Conservation (phyloP, 2,329 filamentous ascomycete species). For the Aspergillus caelatus region DNA sequence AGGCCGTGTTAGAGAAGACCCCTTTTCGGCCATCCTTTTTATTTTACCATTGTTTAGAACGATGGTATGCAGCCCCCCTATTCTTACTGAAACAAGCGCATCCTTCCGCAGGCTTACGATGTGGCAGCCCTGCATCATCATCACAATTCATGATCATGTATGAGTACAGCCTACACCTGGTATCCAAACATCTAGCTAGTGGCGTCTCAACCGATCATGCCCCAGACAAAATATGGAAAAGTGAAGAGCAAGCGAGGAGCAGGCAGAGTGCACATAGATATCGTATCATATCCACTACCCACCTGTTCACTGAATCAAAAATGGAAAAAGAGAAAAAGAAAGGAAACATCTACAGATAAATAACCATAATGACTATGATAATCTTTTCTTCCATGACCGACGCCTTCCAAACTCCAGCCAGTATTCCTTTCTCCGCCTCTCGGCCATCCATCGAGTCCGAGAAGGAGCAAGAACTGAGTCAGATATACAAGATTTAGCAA, state of each 20-base stretch:
- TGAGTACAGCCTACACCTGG: not conserved
- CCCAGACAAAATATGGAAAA: not conserved
- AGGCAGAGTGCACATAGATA: not conserved
- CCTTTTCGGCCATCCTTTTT: not conserved
- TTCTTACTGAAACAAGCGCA: slow-evolving; percentile 1
- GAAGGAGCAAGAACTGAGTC: not conserved
- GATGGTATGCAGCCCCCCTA: not conserved
- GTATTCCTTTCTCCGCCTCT: not conserved
- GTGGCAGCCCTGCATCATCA: not conserved
- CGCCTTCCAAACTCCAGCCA: slow-evolving; percentile 14
- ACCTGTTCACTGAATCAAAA: not conserved
- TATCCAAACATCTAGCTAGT: not conserved
- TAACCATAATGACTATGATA: not conserved
- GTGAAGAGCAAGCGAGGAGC: not conserved
- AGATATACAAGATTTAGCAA: not conserved
- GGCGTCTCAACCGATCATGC: not conserved
- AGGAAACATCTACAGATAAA: not conserved
- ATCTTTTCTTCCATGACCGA: not conserved
- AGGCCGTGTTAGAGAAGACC: not conserved
- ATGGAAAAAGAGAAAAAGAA: not conserved
- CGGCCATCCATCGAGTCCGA: not conserved
- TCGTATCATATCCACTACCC: not conserved
- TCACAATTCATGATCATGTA: not conserved
- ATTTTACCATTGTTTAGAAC: not conserved
- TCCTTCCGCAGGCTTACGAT: not conserved